Percentiles rank a stretch among this genome's conserved stretches.
Evolutionary conservation across 1,284 basidiomycete species (phyloP).

Genomic region (Ceratobasidium sp.): DNA sequence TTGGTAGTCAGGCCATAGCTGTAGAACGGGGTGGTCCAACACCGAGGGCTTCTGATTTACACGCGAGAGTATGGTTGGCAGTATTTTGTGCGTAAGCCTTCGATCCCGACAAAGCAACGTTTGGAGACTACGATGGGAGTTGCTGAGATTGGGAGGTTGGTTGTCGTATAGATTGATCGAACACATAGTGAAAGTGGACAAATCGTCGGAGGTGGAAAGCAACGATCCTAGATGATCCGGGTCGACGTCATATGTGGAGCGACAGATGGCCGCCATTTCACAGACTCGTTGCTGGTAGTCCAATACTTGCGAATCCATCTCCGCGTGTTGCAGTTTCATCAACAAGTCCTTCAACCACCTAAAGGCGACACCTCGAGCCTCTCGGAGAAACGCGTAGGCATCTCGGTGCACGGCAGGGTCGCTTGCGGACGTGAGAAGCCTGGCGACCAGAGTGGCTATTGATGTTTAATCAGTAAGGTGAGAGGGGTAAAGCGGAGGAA

Average conservation of each 20-base stretch:
- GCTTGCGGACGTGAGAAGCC: slow-evolving; percentile 56
- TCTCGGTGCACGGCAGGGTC: slow-evolving; percentile 40
- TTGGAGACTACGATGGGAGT: slow-evolving; percentile 5
- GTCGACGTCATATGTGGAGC: slow-evolving; percentile 61
- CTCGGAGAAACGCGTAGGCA: slow-evolving; percentile 54
- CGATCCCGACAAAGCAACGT: slow-evolving; percentile 50
- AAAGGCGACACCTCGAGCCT: slow-evolving; percentile 56
- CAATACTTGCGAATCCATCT: slow-evolving; percentile 50
- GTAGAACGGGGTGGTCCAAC: slow-evolving; percentile 57
- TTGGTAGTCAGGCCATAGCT: slow-evolving; percentile 59
- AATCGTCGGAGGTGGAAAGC: slow-evolving; percentile 50
- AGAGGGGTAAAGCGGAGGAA: neutral
- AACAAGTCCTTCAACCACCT: slow-evolving; percentile 58
- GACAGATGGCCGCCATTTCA: slow-evolving; percentile 59
- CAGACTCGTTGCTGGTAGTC: slow-evolving; percentile 55
- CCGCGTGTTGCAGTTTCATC: slow-evolving; percentile 50
- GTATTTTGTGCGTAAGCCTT: slow-evolving; percentile 55
- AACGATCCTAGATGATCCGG: slow-evolving; percentile 27
- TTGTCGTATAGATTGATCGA: slow-evolving; percentile 58
- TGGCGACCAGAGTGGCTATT: slow-evolving; percentile 55
- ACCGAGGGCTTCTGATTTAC: slow-evolving; percentile 48
- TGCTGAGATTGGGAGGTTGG: slow-evolving; percentile 45
- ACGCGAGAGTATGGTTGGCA: neutral
- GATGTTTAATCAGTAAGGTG: neutral
- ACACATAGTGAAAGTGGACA: slow-evolving; percentile 57